phyloP scores from a whole-genome alignment of 148 eudicot species.

The Chenopodium album region DNA sequence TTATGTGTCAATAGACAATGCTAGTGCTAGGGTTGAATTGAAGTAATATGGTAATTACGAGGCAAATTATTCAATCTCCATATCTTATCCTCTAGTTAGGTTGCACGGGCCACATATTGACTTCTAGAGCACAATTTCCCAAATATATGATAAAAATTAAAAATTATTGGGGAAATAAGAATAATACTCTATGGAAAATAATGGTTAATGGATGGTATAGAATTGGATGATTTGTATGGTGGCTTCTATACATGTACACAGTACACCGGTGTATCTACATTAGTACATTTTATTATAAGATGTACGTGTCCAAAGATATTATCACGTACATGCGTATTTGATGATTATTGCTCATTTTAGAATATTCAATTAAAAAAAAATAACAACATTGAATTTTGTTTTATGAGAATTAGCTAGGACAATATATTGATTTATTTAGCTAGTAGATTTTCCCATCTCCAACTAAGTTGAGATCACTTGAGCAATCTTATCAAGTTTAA shows the following conservation, averaged over 20 bases:
- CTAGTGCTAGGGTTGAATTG: not conserved
- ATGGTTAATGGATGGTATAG: not conserved
- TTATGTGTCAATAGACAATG: not conserved
- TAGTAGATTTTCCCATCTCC: too few relatives aligned
- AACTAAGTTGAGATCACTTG: too few relatives aligned
- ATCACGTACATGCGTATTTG: too few relatives aligned
- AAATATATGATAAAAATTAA: not conserved
- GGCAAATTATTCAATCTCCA: not conserved
- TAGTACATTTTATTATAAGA: too few relatives aligned
- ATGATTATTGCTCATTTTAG: too few relatives aligned
- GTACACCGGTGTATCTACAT: too few relatives aligned
- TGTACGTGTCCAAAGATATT: too few relatives aligned
- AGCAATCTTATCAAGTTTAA: too few relatives aligned
- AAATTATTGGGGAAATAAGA: not conserved
- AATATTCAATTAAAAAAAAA: too few relatives aligned
- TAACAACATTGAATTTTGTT: too few relatives aligned
- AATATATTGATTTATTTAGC: too few relatives aligned
- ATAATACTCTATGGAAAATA: not conserved
- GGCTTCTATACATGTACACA: not conserved
- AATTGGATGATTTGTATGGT: not conserved
- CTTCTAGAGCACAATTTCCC: not conserved
- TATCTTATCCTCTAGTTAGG: not conserved
- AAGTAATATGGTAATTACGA: not conserved
- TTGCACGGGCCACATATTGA: constrained; percentile 5
- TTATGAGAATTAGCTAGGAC: too few relatives aligned